A percentile compares a stretch with the other conserved stretches of the same genome.
phyloP scores from a whole-genome alignment of 345 rosid genomes.

The Hibiscus trionum region DNA sequence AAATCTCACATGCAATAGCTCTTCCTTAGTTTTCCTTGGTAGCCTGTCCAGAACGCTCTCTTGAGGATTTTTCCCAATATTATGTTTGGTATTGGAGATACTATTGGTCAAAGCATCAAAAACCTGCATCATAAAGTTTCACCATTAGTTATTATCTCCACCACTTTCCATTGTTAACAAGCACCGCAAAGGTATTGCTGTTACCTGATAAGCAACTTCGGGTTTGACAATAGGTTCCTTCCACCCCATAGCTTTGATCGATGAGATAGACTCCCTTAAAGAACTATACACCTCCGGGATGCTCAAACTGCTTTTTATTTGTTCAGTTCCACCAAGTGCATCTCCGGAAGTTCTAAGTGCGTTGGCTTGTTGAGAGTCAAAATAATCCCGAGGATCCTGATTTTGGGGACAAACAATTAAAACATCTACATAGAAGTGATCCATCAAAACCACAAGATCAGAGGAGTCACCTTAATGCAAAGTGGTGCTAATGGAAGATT shows the following conservation, averaged over 20 bases:
- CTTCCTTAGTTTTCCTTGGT: conserved; percentile 61
- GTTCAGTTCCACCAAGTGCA: conserved; percentile 26
- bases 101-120: conserved; percentile 63
- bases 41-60: conserved; percentile 75
- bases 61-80: conserved; percentile 64
- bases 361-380: conserved; percentile 87
- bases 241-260: conserved; percentile 46
- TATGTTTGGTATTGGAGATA: conserved; percentile 72
- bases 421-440: conserved; percentile 1
- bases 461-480: conserved; percentile 55
- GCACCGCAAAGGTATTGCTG: conserved; percentile 3
- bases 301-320: conserved; percentile 34
- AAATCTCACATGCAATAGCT: conserved; percentile 60
- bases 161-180: not conserved
- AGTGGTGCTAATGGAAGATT: conserved; percentile 61
- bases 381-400: conserved; percentile 95
- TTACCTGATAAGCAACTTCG: conserved; percentile 75
- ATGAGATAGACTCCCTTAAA: conserved; percentile 54
- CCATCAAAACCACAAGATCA: conserved; percentile 5
- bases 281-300: conserved; percentile 54
- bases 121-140: conserved; percentile 46
- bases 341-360: conserved; percentile 48
- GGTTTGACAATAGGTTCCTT: conserved; percentile 55
- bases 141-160: conserved; percentile 7
- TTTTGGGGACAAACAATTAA: conserved; percentile 17